These are phyloP conservation scores for Candida mesenterica DNA, from an alignment of 1,139 yeast genomes.

Conservation along the genomic window DNA sequence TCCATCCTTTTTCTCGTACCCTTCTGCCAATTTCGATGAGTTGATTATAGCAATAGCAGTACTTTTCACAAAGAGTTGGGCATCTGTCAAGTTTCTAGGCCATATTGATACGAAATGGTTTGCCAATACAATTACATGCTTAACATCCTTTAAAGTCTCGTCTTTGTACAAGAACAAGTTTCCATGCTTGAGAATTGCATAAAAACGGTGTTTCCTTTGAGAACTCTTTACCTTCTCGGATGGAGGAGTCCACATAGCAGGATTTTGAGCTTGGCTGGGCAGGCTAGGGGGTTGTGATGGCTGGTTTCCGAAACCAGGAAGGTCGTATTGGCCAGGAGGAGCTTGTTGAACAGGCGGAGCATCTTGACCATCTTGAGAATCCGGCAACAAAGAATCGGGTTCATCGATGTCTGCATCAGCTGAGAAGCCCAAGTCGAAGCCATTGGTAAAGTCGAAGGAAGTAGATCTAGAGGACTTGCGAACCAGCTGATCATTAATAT, in stretches of 20 bases:
- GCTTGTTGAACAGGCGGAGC: too few relatives aligned
- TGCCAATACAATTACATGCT: slow-evolving; percentile 76
- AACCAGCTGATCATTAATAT: slow-evolving; percentile 21
- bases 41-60: slow-evolving; percentile 73
- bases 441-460: slow-evolving; percentile 11
- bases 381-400: too few relatives aligned
- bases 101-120: slow-evolving; percentile 75
- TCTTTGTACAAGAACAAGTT: slow-evolving; percentile 78
- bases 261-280: background rate
- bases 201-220: slow-evolving; percentile 59
- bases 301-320: too few relatives aligned
- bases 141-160: slow-evolving; percentile 61
- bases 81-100: slow-evolving; percentile 77
- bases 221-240: slow-evolving; percentile 17
- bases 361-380: too few relatives aligned
- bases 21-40: slow-evolving; percentile 9
- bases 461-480: slow-evolving; percentile 18
- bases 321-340: too few relatives aligned
- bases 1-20: slow-evolving; percentile 1
- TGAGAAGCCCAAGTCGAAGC: slow-evolving; percentile 10
- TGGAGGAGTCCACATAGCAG: slow-evolving; percentile 2
- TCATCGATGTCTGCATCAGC: slow-evolving; percentile 2
- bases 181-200: slow-evolving; percentile 76
- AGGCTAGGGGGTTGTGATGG: background rate
- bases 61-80: slow-evolving; percentile 73